These are phyloP conservation scores for Backusella macrospora DNA, from an alignment of 192 early-diverging fungal species.

Conservation along the genomic window DNA sequence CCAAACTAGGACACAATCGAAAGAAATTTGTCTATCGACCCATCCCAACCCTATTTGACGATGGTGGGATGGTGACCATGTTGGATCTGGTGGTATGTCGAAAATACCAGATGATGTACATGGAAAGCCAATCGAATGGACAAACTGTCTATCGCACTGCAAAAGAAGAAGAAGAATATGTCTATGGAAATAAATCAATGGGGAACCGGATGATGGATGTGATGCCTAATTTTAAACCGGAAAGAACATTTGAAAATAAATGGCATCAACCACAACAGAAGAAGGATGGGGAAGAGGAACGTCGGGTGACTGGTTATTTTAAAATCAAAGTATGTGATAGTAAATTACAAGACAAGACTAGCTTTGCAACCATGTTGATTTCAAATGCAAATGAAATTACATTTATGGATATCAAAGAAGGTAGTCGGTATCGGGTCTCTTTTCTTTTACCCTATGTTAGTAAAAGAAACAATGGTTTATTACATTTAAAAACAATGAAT, in stretches of 20 bases:
- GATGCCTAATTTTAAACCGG: background rate
- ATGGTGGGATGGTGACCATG: conserved; percentile 64
- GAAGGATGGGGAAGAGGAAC: conserved; percentile 24
- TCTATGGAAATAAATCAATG: background rate
- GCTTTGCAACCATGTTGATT: conserved; percentile 48
- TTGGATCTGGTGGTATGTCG: conserved; percentile 64
- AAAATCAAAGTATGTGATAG: conserved; percentile 50
- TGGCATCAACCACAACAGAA: background rate
- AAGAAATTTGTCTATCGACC: conserved; percentile 31
- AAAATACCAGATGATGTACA: conserved; percentile 54
- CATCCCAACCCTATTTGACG: conserved; percentile 38
- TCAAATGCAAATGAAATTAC: conserved; percentile 48
- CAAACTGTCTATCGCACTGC: conserved; percentile 43
- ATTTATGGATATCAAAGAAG: conserved; percentile 51
- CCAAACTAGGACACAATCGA: conserved; percentile 60
- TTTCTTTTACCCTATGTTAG: conserved; percentile 26
- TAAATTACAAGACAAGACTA: conserved; percentile 11
- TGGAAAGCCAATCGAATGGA: conserved; percentile 55
- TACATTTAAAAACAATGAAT: conserved; percentile 19
- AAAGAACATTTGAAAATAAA: background rate
- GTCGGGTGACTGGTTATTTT: conserved; percentile 47
- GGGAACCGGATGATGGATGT: background rate
- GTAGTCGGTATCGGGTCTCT: conserved; percentile 53
- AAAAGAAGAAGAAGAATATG: conserved; percentile 54
- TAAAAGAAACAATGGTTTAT: background rate